phyloP scores from a whole-genome alignment of 139 green algal species.

The Chlorella sorokiniana region DNA sequence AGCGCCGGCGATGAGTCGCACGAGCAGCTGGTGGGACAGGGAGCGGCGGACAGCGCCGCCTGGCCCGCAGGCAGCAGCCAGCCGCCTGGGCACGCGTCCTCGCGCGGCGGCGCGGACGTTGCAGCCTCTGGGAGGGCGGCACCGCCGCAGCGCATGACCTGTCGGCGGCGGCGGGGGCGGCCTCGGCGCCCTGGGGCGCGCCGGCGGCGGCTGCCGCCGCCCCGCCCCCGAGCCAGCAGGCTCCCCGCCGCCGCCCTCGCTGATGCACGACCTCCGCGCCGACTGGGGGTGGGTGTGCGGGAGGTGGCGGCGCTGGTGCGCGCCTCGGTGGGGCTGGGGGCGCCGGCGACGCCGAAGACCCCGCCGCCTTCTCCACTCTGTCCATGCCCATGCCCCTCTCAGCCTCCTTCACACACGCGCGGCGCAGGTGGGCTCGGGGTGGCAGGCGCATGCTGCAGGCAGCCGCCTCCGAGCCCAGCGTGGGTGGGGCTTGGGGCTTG shows the following conservation, averaged over 20 bases:
- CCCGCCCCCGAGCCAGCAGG: neutral
- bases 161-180: neutral
- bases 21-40: neutral
- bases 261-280: conserved; percentile 15
- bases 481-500: neutral
- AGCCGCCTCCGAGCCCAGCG: neutral
- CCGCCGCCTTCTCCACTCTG: conserved; percentile 7
- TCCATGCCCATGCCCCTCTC: conserved; percentile 18
- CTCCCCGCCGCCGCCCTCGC: neutral
- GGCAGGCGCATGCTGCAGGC: neutral
- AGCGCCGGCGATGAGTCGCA: neutral
- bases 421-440: neutral
- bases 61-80: neutral
- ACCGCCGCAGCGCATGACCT: neutral
- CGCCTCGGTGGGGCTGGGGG: neutral
- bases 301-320: conserved; percentile 11
- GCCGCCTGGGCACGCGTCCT: neutral
- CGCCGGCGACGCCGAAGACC: conserved; percentile 1
- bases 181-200: neutral
- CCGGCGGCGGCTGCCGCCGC: neutral
- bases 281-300: conserved; percentile 19
- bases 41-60: neutral
- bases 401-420: conserved; percentile 1
- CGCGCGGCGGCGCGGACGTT: neutral
- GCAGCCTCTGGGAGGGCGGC: neutral